Base-by-base conservation (phyloP, 108 stramenopile genomes). In the Skeletonema grethae region DNA sequence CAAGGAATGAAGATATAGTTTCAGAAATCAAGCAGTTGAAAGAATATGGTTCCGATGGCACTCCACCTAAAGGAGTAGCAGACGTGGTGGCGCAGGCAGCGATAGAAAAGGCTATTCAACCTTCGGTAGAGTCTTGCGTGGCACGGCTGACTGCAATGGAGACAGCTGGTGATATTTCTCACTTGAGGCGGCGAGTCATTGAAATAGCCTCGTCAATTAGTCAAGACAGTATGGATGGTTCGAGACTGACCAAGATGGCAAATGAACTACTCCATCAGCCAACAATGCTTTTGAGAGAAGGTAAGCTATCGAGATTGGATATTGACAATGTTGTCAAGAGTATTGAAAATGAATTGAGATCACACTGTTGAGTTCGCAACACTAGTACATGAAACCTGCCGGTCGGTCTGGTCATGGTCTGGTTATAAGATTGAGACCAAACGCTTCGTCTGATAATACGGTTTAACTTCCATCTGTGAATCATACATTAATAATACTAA, bases 11-110 rank as follows among this genome's bases (percentile, higher is more conserved):
- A 50, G 46, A 62, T 0, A 62, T 78, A 2, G 84, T 90, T 57
- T 83, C 87, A 15, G 77, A 83, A 11, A 63, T 93, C 41, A 25
- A 59, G 9, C 50, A 76, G 65, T 64, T 93, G 24, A 78, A 67
- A 58, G 60, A 68, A 34, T 88, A 81, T 48, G 88, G 86, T 7
- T 75, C 83, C 9, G 92, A 85, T 25, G 81, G 83, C 16, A 82
- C 83, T n/a, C 67, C 87, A 59, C 84, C 85, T 10, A 57, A 39
- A 11, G 58, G 18, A 28, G 22, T 83, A 36, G 58, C 77, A 3
- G 65, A 53, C 56, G 39, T 16, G 28, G 60, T 58, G 31, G 57
- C 48, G 30, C 55, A 90, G 67, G 77, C 77, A 53, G 89, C 83
- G 1, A 75, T 69, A 20, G 63, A 80, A 22, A 53, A 56, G 15